Evolutionary conservation across 768 basidiomycete genomes (phyloP), one percentile per base, ranked within the genome.

Genomic region (Suillus brevipes): DNA sequence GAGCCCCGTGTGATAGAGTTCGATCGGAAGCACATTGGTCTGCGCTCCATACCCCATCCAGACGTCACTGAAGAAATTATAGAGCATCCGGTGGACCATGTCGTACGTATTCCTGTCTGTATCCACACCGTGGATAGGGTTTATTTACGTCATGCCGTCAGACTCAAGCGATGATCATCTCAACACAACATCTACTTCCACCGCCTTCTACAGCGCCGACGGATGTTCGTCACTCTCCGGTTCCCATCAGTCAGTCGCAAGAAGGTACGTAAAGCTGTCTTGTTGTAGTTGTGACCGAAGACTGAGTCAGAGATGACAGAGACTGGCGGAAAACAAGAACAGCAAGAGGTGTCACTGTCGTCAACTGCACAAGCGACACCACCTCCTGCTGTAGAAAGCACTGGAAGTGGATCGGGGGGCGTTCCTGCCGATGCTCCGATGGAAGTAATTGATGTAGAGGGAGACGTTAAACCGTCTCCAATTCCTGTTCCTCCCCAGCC

Each of bases 1-100:
- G 95, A 97, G 68, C 95, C 97, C 16, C 89, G 94, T 23, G 87
- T 96, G 45, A 89, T 99, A 64, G 91, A 97, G 66, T 97, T 96
- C 71, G 89, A 94, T 36, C 83, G 84, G 68, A 95, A 95, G 75
- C 82, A 85, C 31, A 76, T 80, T 20, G 83, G 84, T 13, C 72
- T 84, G 63, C 79, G 75, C 28, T 77, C 83, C 40, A 77, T 81
- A n/a, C 85, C 82, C 40, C 81, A 80, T 58, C 77, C 83, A 13
- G 85, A 89, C 66, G 84, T 92, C 34, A 88, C 90, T 6, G 92
- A 95, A 63, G 92, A 94, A 68, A 89, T 92, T 45, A 80, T 89
- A 28, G 83, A 84, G 43, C 85, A 83, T 68, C 79, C 81, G 49
- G 75, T 72, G 14, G 85, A 89, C 67, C 82, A 80, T 71, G 80